phyloP scores from a whole-genome alignment of 2,329 filamentous ascomycete genomes.

The Rhynchosporium agropyri region DNA sequence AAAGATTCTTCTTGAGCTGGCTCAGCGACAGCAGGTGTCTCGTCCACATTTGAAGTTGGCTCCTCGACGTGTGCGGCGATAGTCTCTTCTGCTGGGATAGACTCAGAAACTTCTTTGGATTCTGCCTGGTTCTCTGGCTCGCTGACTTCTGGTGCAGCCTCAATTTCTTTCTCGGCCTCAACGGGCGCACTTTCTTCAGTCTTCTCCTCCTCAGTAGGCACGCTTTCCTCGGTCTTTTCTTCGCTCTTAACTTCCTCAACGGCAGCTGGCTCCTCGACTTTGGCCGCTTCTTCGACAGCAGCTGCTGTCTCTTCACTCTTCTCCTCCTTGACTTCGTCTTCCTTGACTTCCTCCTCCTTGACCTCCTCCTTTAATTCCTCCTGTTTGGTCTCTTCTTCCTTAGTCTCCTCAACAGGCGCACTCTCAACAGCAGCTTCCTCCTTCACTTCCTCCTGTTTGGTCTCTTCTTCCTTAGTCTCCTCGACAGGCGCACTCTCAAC shows the following conservation, averaged over 20 bases:
- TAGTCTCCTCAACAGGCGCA: conserved; percentile 2
- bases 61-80: conserved; percentile 8
- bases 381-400: neutral
- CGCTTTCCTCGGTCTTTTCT: neutral
- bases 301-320: neutral
- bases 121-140: neutral
- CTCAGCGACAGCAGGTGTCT: conserved; percentile 11
- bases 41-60: neutral
- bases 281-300: neutral
- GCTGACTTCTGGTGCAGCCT: neutral
- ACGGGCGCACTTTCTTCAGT: conserved; percentile 5
- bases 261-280: neutral
- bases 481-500: conserved; percentile 11
- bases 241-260: neutral
- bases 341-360: neutral
- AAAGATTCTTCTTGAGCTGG: conserved; percentile 1
- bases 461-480: conserved; percentile 9
- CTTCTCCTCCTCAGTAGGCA: neutral
- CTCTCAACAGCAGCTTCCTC: conserved; percentile 3
- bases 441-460: too few species aligned
- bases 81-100: neutral
- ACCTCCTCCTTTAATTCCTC: too few species aligned
- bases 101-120: conserved; percentile 2
- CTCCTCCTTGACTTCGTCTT: neutral
- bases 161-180: conserved; percentile 11